Evolutionary conservation across 2,329 filamentous ascomycete genomes (phyloP).

Genomic region (Rutstroemia sp.): DNA sequence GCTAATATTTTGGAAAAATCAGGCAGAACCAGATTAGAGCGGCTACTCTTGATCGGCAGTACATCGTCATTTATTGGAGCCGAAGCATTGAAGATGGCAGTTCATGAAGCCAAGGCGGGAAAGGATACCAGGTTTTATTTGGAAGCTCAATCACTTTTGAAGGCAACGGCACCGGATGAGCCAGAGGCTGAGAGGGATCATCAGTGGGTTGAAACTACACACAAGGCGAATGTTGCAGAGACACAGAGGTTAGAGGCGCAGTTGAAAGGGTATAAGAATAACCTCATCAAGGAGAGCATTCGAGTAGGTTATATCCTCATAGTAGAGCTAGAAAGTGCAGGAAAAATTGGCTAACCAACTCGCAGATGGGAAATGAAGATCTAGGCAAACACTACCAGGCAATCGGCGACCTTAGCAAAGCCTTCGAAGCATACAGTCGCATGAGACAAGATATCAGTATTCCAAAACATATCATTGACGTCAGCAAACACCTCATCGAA

Average conservation of each 20-base stretch:
- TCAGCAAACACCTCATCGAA: conserved; percentile 70
- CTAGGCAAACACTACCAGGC: conserved; percentile 75
- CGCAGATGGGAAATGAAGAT: conserved; percentile 89
- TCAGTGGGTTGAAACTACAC: conserved; percentile 66
- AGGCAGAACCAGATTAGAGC: conserved; percentile 77
- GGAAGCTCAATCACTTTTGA: conserved; percentile 58
- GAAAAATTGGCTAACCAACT: background rate
- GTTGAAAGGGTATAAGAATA: conserved; percentile 90
- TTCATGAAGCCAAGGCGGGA: conserved; percentile 68
- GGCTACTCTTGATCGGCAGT: conserved; percentile 74
- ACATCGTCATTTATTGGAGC: conserved; percentile 67
- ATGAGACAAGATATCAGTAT: conserved; percentile 91
- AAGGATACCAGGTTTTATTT: conserved; percentile 67
- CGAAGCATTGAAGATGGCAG: conserved; percentile 74
- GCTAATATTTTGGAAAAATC: background rate
- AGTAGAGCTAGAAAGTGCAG: background rate
- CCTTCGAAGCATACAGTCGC: conserved; percentile 69
- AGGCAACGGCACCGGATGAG: conserved; percentile 56
- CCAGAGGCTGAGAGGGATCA: conserved; percentile 60
- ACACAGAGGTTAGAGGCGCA: conserved; percentile 73
- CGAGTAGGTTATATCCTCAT: conserved; percentile 46
- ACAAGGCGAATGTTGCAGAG: conserved; percentile 60
- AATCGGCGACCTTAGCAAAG: conserved; percentile 65
- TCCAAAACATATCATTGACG: conserved; percentile 73
- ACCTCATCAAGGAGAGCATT: conserved; percentile 95